Base-by-base conservation (phyloP, 768 basidiomycete species). In the Tephrocybe rancida region DNA sequence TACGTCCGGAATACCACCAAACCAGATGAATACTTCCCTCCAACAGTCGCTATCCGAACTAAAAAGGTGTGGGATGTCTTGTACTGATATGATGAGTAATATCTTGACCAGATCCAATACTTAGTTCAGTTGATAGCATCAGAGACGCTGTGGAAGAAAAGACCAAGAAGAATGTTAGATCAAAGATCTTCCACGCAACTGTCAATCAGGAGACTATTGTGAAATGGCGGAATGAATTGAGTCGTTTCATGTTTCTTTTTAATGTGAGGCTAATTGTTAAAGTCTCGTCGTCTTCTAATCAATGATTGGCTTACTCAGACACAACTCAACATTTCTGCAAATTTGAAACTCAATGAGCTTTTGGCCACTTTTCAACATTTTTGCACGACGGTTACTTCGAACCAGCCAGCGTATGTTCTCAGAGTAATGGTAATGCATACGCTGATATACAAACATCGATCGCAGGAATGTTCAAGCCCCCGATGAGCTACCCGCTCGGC, bases 331-430 rank as follows among this genome's bases (percentile, higher is more conserved):
- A 52, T 59, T 1, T 25, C 52, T 0, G 26, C 30, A 9, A 60
- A 56, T 26, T 11, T 53, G 13, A 59, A 59, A 16, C 34, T 54
- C 7, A 50, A 59, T 21, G 34, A 59, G 32, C 44, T 59, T 3
- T 22, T 53, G 6, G 26, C 24, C 2, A 11, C 26, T n/a, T 53
- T 50, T 4, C 42, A 47, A 32, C 43, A 44, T n/a, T 48, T 52
- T 13, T 18, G 44, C 13, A 8, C 24, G 7, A 37, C 5, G 16
- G 19, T 24, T 0, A 39, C 4, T 24, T 27, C 42, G 7, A 37
- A 22, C 16, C 1, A 5, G 10, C 25, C 39, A n/a, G n/a, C 22
- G 54, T 50, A 43, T 24, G 44, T 42, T 3, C 14, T 25, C 25
- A 3, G 11, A 9, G 9, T 2, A 11, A 2, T 14, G 1, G 11